Evolutionary conservation across 305 asterid species (phyloP), one percentile per base, ranked within the genome.

Genomic region (Fraxinus velutina): DNA sequence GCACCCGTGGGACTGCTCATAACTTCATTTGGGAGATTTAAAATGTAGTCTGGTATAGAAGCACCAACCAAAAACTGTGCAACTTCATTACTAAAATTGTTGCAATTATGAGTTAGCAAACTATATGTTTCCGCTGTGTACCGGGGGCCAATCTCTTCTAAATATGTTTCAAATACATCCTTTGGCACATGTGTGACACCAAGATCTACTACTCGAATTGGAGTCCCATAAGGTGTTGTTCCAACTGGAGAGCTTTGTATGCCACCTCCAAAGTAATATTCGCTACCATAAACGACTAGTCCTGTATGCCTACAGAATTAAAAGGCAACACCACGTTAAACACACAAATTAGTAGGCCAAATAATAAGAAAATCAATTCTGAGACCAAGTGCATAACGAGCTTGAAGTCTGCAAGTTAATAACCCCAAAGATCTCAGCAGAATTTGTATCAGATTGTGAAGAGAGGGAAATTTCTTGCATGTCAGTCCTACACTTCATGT

Each of bases 191-290:
- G 98, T 0, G 99, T 94, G 42, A 81, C 80, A 29, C 99, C 99
- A 39, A 96, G 95, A 81, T 96, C 97, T 2, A 92, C 82, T 52
- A 91, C 94, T 78, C 90, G 90, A 55, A 96, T 22, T 4, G 98
- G 97, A 50, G 90, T 89, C n/a, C 99, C 98, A 79, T 93, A 94
- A 5, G 97, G 99, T 15, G 98, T 94, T 57, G 81, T 85, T 68
- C 97, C 99, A 70, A 79, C 97, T 1, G 88, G 90, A 75, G 88
- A 90, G 76, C 83, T 86, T 83, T 94, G 97, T 79, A 96, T 94
- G 84, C 99, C 99, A 39, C 93, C 97, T 37, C 99, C 98, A 79
- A 93, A 96, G 84, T 93, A 96, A 89, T 93, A 96, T 82, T 96
- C 99, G 62, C 83, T 85, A 71, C 94, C 98, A 83, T 94, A 96